Evolutionary conservation across 768 basidiomycete genomes (phyloP), one percentile per base, ranked within the genome.

Genomic region (Grammothele lineata): DNA sequence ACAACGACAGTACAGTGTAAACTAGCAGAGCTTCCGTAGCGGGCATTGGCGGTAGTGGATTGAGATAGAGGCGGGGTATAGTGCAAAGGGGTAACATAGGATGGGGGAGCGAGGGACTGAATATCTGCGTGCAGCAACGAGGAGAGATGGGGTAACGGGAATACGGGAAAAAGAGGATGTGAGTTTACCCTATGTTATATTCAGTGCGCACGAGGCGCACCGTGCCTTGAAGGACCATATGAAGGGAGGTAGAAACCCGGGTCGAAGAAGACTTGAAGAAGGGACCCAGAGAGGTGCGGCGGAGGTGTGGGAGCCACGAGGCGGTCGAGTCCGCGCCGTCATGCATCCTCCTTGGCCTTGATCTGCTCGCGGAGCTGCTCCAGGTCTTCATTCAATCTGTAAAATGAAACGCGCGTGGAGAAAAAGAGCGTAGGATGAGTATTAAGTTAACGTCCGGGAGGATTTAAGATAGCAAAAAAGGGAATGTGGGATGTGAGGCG

Each of bases 321-420:
- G 69, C 62, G 51, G 44, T 17, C 34, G 50, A 34, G 37, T 40
- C 12, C 54, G 45, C 32, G 43, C 41, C 22, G 39, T 38, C 41
- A 45, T 37, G 43, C 38, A 40, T 55, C 41, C 50, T 57, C n/a
- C n/a, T n/a, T n/a, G 42, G 63, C 52, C 57, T 72, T 70, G 52
- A 73, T 54, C 58, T 73, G 70, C 40, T 76, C 70, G 24, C 54
- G 69, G 40, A 78, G 66, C 35, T 63, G 59, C 40, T 77, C 80
- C 51, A 85, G 53, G 54, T 88, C 85, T 63, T 78, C 83, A 54
- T 82, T 81, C 64, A 87, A 70, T 71, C 86, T 88, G 68, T 34
- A 42, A 17, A 9, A 51, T 25, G 40, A 33, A 47, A 50, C 25
- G 32, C 33, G 47, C 47, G 43, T 36, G 33, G 48, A n/a, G 27